These are phyloP conservation scores for Phylloporus sp. DNA, from an alignment of 768 basidiomycete genomes.

Conservation along the genomic window DNA sequence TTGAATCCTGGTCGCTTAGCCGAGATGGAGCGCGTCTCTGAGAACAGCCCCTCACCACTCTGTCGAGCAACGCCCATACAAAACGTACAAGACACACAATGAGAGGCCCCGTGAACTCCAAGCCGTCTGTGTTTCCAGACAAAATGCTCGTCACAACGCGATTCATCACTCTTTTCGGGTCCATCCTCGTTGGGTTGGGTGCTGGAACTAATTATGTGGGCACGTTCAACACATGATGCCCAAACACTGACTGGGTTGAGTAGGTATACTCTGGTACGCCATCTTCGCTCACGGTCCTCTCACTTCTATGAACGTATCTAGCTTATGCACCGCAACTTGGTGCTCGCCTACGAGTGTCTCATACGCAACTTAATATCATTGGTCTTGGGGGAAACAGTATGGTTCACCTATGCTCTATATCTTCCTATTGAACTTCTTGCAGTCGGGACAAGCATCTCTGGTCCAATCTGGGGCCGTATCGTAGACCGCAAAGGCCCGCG, in stretches of 20 bases:
- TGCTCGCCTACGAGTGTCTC: slow-evolving; percentile 64
- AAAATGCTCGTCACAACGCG: slow-evolving; percentile 38
- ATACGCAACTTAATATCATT: slow-evolving; percentile 80
- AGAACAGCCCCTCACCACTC: background rate
- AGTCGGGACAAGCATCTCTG: slow-evolving; percentile 79
- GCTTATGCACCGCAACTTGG: slow-evolving; percentile 89
- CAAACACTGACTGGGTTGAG: background rate
- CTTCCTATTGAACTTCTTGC: background rate
- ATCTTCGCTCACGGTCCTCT: background rate
- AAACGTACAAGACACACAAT: background rate
- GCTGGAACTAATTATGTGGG: slow-evolving; percentile 77
- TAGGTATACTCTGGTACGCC: slow-evolving; percentile 31
- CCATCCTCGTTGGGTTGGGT: slow-evolving; percentile 56
- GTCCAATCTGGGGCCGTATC: slow-evolving; percentile 76
- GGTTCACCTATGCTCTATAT: slow-evolving; percentile 13
- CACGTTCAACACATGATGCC: slow-evolving; percentile 2
- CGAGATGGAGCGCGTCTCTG: no score
- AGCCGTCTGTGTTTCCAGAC: slow-evolving; percentile 19
- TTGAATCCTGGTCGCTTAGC: no score
- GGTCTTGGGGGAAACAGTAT: slow-evolving; percentile 70
- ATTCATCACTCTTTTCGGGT: slow-evolving; percentile 48
- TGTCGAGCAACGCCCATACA: background rate
- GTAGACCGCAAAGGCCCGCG: slow-evolving; percentile 76
- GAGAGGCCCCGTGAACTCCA: slow-evolving; percentile 2
- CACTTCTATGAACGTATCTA: slow-evolving; percentile 19